Evolutionary conservation across 352 stramenopile genomes (phyloP), one percentile per base, ranked within the genome.

Genomic region (Globisporangium radiosum): DNA sequence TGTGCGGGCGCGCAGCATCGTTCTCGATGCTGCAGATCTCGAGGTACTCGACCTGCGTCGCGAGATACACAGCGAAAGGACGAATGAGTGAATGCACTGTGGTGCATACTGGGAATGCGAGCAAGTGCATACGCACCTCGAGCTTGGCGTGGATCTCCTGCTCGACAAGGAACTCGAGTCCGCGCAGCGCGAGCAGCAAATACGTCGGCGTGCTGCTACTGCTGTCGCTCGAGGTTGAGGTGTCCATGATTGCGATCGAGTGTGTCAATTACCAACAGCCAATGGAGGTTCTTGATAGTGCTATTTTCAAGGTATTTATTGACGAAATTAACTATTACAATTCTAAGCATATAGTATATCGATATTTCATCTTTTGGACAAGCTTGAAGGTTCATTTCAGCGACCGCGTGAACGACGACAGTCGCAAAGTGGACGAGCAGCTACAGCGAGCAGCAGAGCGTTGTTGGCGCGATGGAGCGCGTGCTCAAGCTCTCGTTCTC

Each of bases 171-270:
- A 76, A 76, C 70, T 93, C 83, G 33, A 93, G 76, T 0, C 83
- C 81, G 54, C 83, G 78, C 64, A 93, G 73, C 60, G 85, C 81
- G 17, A 93, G 77, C 63, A 93, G 64, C 68, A 93, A 65, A 54
- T 93, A 93, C 52, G 76, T 81, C 10, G 72, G 59, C 3, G 45
- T 33, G 13, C 1, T 40, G 10, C 15, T 48, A 19, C 40, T 44
- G 11, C 40, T 15, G 40, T 44, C 40, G 40, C 7, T 44, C 40
- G 40, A 44, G 7, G 40, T 44, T 13, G 11, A 14, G 40, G 40
- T 44, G 40, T 44, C 40, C 40, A 44, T 44, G 25, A 33, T 33
- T 44, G 7, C 40, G 40, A 7, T 44, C 40, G 40, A 33, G 25
- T 33, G 25, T 25, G 25, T 33, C 25, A 33, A 33, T 33, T 33